phyloP scores from a whole-genome alignment of 371 early-diverging fungal genomes.

The Zopfochytrium polystomum region DNA sequence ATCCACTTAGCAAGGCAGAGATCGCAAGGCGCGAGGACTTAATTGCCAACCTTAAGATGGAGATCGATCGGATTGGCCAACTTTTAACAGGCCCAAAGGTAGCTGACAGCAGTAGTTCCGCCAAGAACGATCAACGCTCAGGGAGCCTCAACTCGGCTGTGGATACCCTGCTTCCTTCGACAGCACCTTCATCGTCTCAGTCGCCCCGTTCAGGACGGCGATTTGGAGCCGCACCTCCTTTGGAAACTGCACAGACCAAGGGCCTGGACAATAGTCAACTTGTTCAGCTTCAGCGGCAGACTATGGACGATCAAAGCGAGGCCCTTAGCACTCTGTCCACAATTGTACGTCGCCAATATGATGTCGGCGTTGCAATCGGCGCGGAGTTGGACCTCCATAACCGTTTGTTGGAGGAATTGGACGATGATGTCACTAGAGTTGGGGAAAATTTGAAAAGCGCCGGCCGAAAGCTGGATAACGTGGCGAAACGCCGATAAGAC shows the following conservation, averaged over 20 bases:
- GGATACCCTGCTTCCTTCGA: conserved; percentile 11
- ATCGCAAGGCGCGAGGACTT: conserved; percentile 72
- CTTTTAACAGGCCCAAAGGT: background rate
- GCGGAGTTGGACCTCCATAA: conserved; percentile 85
- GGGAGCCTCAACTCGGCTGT: conserved; percentile 10
- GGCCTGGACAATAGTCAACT: conserved; percentile 68
- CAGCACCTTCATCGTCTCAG: conserved; percentile 1
- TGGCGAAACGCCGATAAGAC: no score
- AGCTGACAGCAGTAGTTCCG: no score
- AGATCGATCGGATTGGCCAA: conserved; percentile 42
- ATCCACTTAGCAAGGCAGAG: conserved; percentile 48
- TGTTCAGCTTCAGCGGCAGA: conserved; percentile 65
- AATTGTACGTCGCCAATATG: conserved; percentile 73
- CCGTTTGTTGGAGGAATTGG: conserved; percentile 78
- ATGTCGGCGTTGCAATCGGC: conserved; percentile 79
- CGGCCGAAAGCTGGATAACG: conserved; percentile 65
- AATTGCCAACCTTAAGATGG: conserved; percentile 67
- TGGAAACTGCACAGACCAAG: conserved; percentile 73
- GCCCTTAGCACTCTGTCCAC: conserved; percentile 69
- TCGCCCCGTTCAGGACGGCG: conserved; percentile 16
- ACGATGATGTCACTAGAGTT: conserved; percentile 68
- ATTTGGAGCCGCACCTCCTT: conserved; percentile 41
- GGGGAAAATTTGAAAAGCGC: conserved; percentile 69
- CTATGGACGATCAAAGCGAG: conserved; percentile 78
- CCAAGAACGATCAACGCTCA: conserved; percentile 4